A percentile compares a stretch with the other conserved stretches of the same genome.
phyloP scores from a whole-genome alignment of 2,329 filamentous ascomycete species.

The Trichoderma arundinaceum region DNA sequence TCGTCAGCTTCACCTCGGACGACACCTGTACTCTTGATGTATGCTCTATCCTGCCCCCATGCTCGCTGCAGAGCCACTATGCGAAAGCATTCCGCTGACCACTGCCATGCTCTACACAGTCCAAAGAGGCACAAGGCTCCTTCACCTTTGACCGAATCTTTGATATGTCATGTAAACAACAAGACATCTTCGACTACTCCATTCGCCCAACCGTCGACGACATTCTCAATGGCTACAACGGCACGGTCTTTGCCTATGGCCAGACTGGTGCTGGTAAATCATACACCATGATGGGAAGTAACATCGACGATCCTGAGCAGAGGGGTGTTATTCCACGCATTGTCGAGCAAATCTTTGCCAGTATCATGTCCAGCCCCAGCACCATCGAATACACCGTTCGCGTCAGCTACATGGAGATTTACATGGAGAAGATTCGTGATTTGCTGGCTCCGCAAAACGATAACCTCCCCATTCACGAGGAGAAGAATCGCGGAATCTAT shows the following conservation, averaged over 20 bases:
- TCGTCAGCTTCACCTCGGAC: slow-evolving; percentile 85
- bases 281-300: slow-evolving; percentile 84
- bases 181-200: slow-evolving; percentile 97
- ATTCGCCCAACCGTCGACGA: slow-evolving; percentile 96
- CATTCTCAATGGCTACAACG: slow-evolving; percentile 98
- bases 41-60: slow-evolving; percentile 39
- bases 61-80: neutral
- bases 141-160: slow-evolving; percentile 99
- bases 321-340: slow-evolving; percentile 97
- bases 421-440: slow-evolving; percentile 98
- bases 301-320: slow-evolving; percentile 86
- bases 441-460: slow-evolving; percentile 90
- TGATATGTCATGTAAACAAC: slow-evolving; percentile 87
- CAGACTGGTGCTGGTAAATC: slow-evolving; percentile 99
- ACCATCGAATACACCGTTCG: slow-evolving; percentile 99
- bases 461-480: slow-evolving; percentile 96
- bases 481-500: slow-evolving; percentile 94
- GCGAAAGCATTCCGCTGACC: neutral
- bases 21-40: slow-evolving; percentile 89
- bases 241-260: slow-evolving; percentile 97
- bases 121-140: slow-evolving; percentile 77
- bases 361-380: slow-evolving; percentile 86
- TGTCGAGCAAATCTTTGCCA: slow-evolving; percentile 95
- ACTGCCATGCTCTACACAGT: slow-evolving; percentile 62
- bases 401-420: slow-evolving; percentile 99